Conservation (phyloP, 108 stramenopile genomes). For the Licmophora abbreviata region DNA sequence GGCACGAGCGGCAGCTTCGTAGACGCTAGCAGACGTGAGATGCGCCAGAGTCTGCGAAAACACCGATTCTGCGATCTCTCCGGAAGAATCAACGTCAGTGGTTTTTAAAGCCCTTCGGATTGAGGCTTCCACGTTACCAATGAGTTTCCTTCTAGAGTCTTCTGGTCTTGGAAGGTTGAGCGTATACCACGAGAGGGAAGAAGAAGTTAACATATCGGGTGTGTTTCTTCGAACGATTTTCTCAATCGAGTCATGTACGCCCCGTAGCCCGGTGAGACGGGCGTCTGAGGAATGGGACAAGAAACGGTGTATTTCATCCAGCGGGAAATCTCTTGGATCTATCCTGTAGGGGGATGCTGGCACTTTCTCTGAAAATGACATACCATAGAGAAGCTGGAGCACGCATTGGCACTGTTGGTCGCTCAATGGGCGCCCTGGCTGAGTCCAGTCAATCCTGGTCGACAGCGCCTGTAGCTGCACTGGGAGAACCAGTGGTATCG, state of each 20-base stretch:
- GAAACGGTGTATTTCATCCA: no score
- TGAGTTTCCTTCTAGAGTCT: no score
- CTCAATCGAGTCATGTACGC: no score
- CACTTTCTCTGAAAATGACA: constrained; percentile 27
- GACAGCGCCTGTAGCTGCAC: constrained; percentile 3
- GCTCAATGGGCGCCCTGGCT: neutral
- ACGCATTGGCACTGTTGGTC: constrained; percentile 20
- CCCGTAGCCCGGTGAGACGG: no score
- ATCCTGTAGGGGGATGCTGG: neutral
- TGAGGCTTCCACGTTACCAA: no score
- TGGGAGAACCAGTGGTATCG: constrained; percentile 29
- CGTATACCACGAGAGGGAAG: no score
- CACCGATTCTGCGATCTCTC: constrained; percentile 26
- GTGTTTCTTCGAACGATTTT: no score
- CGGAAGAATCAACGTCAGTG: constrained; percentile 17
- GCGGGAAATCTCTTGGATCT: constrained; percentile 1
- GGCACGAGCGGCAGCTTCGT: constrained; percentile 26
- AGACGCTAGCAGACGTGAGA: constrained; percentile 28
- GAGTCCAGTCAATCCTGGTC: neutral
- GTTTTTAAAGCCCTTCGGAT: neutral
- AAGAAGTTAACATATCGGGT: no score
- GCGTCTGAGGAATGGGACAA: no score
- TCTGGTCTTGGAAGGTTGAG: no score
- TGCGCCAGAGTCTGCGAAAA: constrained; percentile 25
- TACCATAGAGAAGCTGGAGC: constrained; percentile 47